Evolutionary conservation across 495 filamentous ascomycete genomes (phyloP).

Genomic region (Hypoxylon crocopeplum): DNA sequence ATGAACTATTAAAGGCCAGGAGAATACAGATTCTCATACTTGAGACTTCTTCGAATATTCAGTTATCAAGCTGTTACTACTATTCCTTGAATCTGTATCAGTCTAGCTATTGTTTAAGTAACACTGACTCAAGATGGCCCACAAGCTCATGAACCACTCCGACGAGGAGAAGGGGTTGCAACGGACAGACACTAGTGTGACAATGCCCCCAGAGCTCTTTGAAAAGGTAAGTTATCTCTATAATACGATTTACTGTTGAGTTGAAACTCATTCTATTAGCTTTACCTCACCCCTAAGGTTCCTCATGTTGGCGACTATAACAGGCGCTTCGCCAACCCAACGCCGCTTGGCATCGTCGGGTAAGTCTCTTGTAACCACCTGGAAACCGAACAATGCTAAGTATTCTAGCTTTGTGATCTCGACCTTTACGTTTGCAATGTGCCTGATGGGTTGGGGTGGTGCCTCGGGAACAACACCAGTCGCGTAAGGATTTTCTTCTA

Average conservation of each 20-base stretch:
- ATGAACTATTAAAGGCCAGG: conserved; percentile 23
- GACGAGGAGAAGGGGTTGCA: conserved; percentile 52
- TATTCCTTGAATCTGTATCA: not conserved
- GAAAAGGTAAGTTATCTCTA: conserved; percentile 50
- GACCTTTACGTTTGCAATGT: conserved; percentile 52
- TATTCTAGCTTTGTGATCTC: conserved; percentile 57
- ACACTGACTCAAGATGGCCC: conserved; percentile 29
- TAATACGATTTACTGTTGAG: not conserved
- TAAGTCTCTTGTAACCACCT: conserved; percentile 12
- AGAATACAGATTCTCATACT: not conserved
- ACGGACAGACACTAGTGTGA: conserved; percentile 47
- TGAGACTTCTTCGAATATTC: not conserved
- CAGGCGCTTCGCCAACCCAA: conserved; percentile 60
- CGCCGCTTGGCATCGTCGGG: conserved; percentile 61
- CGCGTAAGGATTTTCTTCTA: conserved; percentile 51
- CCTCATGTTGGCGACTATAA: conserved; percentile 56
- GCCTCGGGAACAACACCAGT: conserved; percentile 55
- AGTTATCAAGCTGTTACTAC: not conserved
- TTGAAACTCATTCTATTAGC: conserved; percentile 30
- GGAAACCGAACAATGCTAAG: not conserved
- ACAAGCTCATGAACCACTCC: conserved; percentile 10
- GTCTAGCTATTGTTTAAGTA: not conserved
- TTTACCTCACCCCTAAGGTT: conserved; percentile 62
- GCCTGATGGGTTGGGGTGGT: conserved; percentile 64
- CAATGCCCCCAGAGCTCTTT: conserved; percentile 62